phyloP scores from a whole-genome alignment of 2,329 filamentous ascomycete species.

The Thelonectria olida region DNA sequence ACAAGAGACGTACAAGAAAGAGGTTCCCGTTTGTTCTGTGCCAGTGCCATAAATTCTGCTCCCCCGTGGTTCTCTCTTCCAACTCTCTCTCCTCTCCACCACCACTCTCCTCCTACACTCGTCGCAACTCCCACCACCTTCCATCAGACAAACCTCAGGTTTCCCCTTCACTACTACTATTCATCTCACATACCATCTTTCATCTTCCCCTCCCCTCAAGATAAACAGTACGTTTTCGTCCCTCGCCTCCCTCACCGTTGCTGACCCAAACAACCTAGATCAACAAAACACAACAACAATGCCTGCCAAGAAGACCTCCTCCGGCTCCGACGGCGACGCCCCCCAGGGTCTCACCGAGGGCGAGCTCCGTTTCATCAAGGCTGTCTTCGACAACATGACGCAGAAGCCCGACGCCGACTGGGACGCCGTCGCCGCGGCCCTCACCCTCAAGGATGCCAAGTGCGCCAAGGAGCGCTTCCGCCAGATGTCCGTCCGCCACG shows the following conservation, averaged over 20 bases:
- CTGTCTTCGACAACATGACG: conserved; percentile 53
- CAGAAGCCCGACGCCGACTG: conserved; percentile 53
- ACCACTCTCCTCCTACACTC: background rate
- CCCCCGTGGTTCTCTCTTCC: background rate
- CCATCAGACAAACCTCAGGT: background rate
- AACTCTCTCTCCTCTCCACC: background rate
- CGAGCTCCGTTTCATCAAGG: conserved; percentile 52
- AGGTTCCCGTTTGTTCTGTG: background rate
- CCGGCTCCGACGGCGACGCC: conserved; percentile 28
- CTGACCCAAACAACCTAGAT: background rate
- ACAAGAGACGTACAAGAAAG: background rate
- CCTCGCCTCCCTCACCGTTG: too few relatives aligned
- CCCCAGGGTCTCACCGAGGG: conserved; percentile 43
- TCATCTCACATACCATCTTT: background rate
- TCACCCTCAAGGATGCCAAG: conserved; percentile 52
- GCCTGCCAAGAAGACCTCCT: conserved; percentile 44
- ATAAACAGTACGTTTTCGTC: conserved; percentile 12
- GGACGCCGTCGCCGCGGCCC: conserved; percentile 46
- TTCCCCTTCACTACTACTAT: background rate
- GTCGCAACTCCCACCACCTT: background rate
- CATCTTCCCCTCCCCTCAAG: background rate
- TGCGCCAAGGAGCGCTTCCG: conserved; percentile 54
- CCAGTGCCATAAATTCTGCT: background rate
- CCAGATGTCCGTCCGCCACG: conserved; percentile 51
- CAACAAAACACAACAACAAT: conserved; percentile 31